phyloP scores from a whole-genome alignment of 2,329 filamentous ascomycete species.

The Amauroascus verrucosus region DNA sequence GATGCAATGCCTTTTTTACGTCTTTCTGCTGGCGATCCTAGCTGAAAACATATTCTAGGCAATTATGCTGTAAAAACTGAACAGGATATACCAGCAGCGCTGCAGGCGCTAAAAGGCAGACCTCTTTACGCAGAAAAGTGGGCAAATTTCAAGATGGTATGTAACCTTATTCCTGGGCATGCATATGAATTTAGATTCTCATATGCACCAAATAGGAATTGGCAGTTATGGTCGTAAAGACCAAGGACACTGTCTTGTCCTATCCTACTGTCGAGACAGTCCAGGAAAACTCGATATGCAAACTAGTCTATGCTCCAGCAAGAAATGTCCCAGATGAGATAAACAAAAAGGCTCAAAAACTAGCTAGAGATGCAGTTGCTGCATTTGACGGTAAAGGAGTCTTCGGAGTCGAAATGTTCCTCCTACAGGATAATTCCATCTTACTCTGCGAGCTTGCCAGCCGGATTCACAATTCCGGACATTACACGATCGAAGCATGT shows the following conservation, averaged over 20 bases:
- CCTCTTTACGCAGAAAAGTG: conserved; percentile 84
- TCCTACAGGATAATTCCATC: conserved; percentile 60
- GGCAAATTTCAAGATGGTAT: conserved; percentile 62
- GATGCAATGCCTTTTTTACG: background rate
- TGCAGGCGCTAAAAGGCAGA: conserved; percentile 56
- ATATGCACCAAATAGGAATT: conserved; percentile 47
- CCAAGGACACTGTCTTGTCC: conserved; percentile 60
- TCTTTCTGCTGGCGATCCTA: background rate
- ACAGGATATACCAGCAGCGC: conserved; percentile 53
- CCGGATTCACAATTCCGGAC: conserved; percentile 79
- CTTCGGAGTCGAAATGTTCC: conserved; percentile 94
- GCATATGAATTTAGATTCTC: background rate
- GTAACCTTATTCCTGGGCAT: conserved; percentile 6
- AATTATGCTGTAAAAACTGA: conserved; percentile 55
- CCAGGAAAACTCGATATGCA: conserved; percentile 92
- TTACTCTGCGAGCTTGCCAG: conserved; percentile 82
- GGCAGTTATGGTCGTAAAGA: conserved; percentile 90
- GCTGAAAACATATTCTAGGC: conserved; percentile 31
- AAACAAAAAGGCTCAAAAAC: conserved; percentile 56
- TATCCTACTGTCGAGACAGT: conserved; percentile 91
- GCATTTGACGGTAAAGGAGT: conserved; percentile 81
- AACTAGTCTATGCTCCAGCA: conserved; percentile 78
- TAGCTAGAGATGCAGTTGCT: conserved; percentile 69
- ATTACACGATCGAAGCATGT: conserved; percentile 90
- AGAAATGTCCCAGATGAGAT: conserved; percentile 54